Base-by-base conservation (phyloP, 75 land plant species). In the Selaginella tamariscina region DNA sequence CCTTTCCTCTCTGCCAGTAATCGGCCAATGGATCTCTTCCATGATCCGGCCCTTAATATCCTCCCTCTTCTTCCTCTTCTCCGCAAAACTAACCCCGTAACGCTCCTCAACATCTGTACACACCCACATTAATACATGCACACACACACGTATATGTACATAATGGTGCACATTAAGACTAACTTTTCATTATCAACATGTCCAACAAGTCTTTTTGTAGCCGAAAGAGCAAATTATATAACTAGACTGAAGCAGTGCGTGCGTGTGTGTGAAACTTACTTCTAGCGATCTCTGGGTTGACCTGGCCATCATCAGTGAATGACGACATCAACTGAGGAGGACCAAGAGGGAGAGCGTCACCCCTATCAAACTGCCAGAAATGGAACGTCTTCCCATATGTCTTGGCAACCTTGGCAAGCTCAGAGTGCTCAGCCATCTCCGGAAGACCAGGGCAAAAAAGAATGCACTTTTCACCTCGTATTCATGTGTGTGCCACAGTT, bases 401-500 rank as follows among this genome's bases (percentile, higher is more conserved):
- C 73, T 77, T 78, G 54, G 31, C 32, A 1, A 92, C 73, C 74
- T 92, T 81, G 30, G 74, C 87, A 66, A 92, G 65, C 32, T 84
- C 95, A 29, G 55, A 59, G 33, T 84, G 69, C 74, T 88, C 72
- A 1, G 85, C 70, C 24, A 78, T 64, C 1, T 78, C 81, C 0
- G 94, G 97, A 2, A 92, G 66, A 1, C 81, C 78, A 0, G 97
- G 94, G 75, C 88, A 30, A 82, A 88, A 88, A 18, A 92, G 78
- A 22, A 82, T 64, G 26, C 97, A 65, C 97, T 75, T 78, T 86
- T 88, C 55, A 92, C 97, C 76, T 92, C 94, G 69, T 82, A 92
- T 79, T 84, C 89, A 68, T 92, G 97, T 0, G 97, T 82, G 74
- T 92, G 97, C 94, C 94, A 92, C 59, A 92, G 74, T 70, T 73